phyloP scores from a whole-genome alignment of 371 early-diverging fungal species.

The Nosema bombycis region DNA sequence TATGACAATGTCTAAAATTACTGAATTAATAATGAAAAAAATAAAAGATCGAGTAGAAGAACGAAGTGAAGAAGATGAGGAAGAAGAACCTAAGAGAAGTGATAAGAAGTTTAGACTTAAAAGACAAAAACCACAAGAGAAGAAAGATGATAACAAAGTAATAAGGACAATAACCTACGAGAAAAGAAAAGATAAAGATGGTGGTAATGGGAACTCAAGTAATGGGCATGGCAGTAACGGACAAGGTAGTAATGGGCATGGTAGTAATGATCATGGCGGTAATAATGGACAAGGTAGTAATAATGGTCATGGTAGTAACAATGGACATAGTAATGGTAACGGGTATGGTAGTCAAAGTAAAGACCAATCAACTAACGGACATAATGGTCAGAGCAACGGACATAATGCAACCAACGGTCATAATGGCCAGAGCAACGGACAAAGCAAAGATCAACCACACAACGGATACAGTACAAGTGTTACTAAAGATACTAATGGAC shows the following conservation, averaged over 20 bases:
- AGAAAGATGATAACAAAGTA: background rate
- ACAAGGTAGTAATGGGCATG: background rate
- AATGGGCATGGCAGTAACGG: slow-evolving; percentile 3
- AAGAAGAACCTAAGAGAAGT: background rate
- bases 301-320: background rate
- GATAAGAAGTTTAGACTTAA: background rate
- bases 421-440: background rate
- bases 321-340: background rate
- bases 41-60: background rate
- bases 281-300: slow-evolving; percentile 10
- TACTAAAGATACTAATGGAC: slow-evolving; percentile 12
- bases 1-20: background rate
- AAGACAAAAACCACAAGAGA: background rate
- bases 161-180: background rate
- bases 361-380: slow-evolving; percentile 4
- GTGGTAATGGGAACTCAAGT: background rate
- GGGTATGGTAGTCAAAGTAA: background rate
- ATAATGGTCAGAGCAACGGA: background rate
- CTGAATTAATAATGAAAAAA: background rate
- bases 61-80: background rate
- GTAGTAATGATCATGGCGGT: slow-evolving; percentile 14
- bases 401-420: background rate
- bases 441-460: background rate
- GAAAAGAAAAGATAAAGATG: slow-evolving; percentile 2
- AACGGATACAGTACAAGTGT: slow-evolving; percentile 1